Evolutionary conservation across 495 filamentous ascomycete species (phyloP).

Genomic region (Aspergillus asperescens): DNA sequence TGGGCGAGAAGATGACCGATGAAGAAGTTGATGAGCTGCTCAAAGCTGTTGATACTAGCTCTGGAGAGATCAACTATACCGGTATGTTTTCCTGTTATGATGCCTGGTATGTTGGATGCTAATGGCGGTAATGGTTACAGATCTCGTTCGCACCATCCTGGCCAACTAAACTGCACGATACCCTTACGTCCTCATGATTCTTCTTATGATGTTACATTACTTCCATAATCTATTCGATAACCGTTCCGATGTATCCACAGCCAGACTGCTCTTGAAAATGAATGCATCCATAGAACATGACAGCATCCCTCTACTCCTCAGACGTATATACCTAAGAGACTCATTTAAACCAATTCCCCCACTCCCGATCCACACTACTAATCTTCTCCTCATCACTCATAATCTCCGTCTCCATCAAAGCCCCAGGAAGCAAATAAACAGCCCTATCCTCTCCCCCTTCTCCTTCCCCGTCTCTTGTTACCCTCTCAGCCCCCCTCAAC

Average conservation of each 20-base stretch:
- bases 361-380: slow-evolving; percentile 27
- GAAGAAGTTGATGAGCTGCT: slow-evolving; percentile 97
- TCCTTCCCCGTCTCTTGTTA: slow-evolving; percentile 35
- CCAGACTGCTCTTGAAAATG: not conserved
- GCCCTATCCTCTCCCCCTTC: slow-evolving; percentile 30
- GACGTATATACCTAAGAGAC: not conserved
- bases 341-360: slow-evolving; percentile 25
- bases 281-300: not conserved
- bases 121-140: slow-evolving; percentile 35
- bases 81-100: slow-evolving; percentile 48
- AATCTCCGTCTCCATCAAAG: slow-evolving; percentile 47
- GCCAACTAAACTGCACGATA: slow-evolving; percentile 63
- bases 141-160: slow-evolving; percentile 90
- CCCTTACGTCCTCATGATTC: slow-evolving; percentile 19
- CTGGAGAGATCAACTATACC: slow-evolving; percentile 93
- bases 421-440: slow-evolving; percentile 57
- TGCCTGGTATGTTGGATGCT: not conserved
- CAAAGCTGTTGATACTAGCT: slow-evolving; percentile 91
- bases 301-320: too few species aligned
- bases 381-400: slow-evolving; percentile 26
- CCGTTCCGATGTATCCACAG: not conserved
- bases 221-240: slow-evolving; percentile 7
- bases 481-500: slow-evolving; percentile 24
- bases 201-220: slow-evolving; percentile 6
- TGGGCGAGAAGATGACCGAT: slow-evolving; percentile 98